Evolutionary conservation across 2,329 filamentous ascomycete species (phyloP).

Genomic region (Ophiostoma montium): DNA sequence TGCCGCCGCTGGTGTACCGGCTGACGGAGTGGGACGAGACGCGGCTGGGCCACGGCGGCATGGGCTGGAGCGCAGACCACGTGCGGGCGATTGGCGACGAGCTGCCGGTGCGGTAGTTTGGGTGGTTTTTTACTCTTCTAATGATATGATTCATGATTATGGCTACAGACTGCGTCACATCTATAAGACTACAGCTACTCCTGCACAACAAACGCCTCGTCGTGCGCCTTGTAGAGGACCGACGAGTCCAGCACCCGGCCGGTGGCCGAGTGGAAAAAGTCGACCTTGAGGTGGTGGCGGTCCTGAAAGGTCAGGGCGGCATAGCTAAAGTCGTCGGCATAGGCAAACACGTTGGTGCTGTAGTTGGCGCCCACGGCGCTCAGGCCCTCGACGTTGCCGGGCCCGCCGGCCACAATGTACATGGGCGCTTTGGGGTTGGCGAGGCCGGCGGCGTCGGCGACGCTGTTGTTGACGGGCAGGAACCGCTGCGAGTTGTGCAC

Average conservation of each 20-base stretch:
- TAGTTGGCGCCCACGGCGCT: conserved; percentile 26
- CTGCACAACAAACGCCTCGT: conserved; percentile 29
- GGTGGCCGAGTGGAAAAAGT: conserved; percentile 35
- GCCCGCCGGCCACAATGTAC: conserved; percentile 41
- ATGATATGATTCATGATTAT: no score
- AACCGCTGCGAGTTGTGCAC: conserved; percentile 45
- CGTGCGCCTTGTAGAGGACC: conserved; percentile 33
- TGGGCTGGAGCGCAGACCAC: conserved; percentile 33
- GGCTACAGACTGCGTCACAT: no score
- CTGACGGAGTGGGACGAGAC: conserved; percentile 36
- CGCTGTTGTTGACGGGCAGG: conserved; percentile 24
- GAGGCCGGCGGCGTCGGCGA: conserved; percentile 23
- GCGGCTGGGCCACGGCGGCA: conserved; percentile 31
- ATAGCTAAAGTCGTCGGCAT: conserved; percentile 38
- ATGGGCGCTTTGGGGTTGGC: conserved; percentile 29
- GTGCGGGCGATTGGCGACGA: conserved; percentile 18
- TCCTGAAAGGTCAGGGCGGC: conserved; percentile 33
- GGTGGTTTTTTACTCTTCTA: no score
- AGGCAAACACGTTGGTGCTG: conserved; percentile 32
- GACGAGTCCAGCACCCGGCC: conserved; percentile 34
- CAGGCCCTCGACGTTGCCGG: conserved; percentile 42
- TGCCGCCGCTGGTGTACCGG: conserved; percentile 10
- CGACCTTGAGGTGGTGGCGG: conserved; percentile 29
- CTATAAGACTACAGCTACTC: no score
- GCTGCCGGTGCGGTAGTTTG: conserved; percentile 14